Conservation (phyloP, 2,329 filamentous ascomycete genomes). For the Penicillium sp. region DNA sequence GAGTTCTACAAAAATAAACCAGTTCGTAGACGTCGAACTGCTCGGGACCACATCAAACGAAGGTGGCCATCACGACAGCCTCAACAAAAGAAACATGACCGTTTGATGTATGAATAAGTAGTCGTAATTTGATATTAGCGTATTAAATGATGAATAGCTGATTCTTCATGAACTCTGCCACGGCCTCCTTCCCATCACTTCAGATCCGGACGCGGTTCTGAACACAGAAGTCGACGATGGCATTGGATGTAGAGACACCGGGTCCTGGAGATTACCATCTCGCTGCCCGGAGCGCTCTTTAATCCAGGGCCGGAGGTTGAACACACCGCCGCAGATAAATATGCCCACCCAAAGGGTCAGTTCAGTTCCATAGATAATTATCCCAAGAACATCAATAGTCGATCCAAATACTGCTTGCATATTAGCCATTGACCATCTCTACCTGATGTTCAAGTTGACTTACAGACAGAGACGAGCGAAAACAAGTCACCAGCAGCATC, state of each 20-base stretch:
- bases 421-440: not conserved
- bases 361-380: slow-evolving; percentile 67
- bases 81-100: not conserved
- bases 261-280: slow-evolving; percentile 8
- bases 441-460: slow-evolving; percentile 11
- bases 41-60: not conserved
- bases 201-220: slow-evolving; percentile 50
- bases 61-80: not conserved
- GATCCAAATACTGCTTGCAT: slow-evolving; percentile 21
- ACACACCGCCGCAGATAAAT: slow-evolving; percentile 64
- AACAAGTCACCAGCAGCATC: slow-evolving; percentile 68
- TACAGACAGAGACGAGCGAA: slow-evolving; percentile 60
- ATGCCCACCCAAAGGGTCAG: slow-evolving; percentile 66
- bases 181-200: slow-evolving; percentile 16
- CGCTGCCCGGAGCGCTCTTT: slow-evolving; percentile 24
- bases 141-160: no score
- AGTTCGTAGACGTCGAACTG: not conserved
- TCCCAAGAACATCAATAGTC: slow-evolving; percentile 55
- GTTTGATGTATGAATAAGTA: not conserved
- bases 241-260: slow-evolving; percentile 44
- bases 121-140: not conserved
- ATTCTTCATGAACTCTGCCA: slow-evolving; percentile 40
- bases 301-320: slow-evolving; percentile 61
- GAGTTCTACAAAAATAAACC: not conserved
- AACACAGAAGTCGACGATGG: slow-evolving; percentile 65